Percentiles rank a stretch among this genome's conserved stretches.
Conservation (phyloP, 2,329 filamentous ascomycete species). For the Claviceps purpurea region DNA sequence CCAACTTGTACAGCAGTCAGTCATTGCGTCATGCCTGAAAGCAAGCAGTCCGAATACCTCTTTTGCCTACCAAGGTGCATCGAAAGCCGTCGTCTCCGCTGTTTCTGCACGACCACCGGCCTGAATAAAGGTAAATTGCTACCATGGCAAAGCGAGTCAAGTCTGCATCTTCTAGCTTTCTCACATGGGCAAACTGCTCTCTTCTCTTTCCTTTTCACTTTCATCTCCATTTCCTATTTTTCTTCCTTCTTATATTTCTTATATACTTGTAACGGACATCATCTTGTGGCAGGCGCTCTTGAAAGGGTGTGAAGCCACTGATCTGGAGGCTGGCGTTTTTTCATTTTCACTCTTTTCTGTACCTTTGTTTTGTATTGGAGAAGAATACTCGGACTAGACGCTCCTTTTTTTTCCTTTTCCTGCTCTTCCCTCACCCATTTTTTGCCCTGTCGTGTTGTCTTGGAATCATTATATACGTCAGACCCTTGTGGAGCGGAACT, state of each 20-base stretch:
- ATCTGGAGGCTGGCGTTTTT: slow-evolving; percentile 3
- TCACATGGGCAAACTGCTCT: neutral
- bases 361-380: slow-evolving; percentile 6
- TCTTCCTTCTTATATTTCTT: neutral
- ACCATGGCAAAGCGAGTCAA: neutral
- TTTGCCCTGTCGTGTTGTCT: neutral
- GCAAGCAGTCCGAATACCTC: neutral
- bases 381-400: slow-evolving; percentile 1
- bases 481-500: neutral
- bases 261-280: slow-evolving; percentile 1
- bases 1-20: neutral
- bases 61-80: neutral
- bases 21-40: neutral
- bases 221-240: neutral
- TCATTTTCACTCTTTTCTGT: slow-evolving; percentile 2
- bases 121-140: neutral
- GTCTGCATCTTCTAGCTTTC: neutral
- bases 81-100: neutral
- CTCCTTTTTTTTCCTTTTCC: neutral
- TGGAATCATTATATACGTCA: neutral
- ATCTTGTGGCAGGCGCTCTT: slow-evolving; percentile 2
- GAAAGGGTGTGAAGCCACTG: neutral
- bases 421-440: neutral
- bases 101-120: neutral
- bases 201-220: neutral